A percentile compares a stretch with the other conserved stretches of the same genome.
phyloP scores from a whole-genome alignment of 345 rosid species.

The Geranium rotundifolium region DNA sequence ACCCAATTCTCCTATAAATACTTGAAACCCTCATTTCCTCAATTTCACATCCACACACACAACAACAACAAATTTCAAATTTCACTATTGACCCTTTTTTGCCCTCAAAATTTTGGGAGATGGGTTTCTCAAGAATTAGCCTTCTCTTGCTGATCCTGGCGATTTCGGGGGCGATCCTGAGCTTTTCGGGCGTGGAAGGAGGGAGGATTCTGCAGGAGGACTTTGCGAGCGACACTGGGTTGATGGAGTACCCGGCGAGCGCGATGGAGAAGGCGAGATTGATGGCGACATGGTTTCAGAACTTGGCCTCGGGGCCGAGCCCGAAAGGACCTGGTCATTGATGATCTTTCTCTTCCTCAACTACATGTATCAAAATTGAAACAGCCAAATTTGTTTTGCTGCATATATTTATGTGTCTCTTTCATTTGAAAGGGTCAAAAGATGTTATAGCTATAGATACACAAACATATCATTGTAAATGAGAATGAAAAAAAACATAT shows the following conservation, averaged over 20 bases:
- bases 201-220: slow-evolving; percentile 25
- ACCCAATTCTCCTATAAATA: background rate
- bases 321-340: slow-evolving; percentile 28
- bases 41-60: background rate
- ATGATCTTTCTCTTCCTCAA: background rate
- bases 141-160: slow-evolving; percentile 16
- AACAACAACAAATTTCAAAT: too few species aligned
- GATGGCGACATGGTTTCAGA: slow-evolving; percentile 19
- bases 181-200: slow-evolving; percentile 32
- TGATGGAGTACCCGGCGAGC: slow-evolving; percentile 2
- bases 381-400: background rate
- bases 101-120: background rate
- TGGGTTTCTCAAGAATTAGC: slow-evolving; percentile 11
- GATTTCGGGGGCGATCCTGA: slow-evolving; percentile 12
- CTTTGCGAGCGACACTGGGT: slow-evolving; percentile 12
- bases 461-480: too few species aligned
- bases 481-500: too few species aligned
- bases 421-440: background rate
- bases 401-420: background rate
- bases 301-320: slow-evolving; percentile 25
- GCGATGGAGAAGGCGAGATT: slow-evolving; percentile 14
- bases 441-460: too few species aligned
- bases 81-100: background rate
- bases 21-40: background rate
- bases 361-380: too few species aligned